phyloP scores from a whole-genome alignment of 805 yeast genomes.

The Yamadazyma laniorum region DNA sequence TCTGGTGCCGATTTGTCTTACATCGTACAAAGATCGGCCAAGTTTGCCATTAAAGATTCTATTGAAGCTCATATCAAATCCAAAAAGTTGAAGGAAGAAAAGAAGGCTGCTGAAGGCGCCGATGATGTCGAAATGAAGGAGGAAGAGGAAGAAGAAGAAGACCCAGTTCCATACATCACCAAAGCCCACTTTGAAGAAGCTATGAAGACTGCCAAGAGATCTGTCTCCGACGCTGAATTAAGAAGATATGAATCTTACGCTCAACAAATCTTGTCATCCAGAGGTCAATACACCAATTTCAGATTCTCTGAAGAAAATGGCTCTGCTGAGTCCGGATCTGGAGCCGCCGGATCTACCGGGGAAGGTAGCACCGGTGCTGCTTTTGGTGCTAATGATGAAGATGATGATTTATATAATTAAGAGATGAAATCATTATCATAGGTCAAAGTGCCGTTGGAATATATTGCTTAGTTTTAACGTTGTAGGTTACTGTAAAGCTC shows the following conservation, averaged over 20 bases:
- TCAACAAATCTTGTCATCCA: slow-evolving; percentile 91
- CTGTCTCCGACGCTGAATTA: slow-evolving; percentile 94
- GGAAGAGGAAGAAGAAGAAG: slow-evolving; percentile 57
- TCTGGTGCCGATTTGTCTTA: slow-evolving; percentile 98
- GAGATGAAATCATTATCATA: neutral
- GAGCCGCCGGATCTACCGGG: slow-evolving; percentile 24
- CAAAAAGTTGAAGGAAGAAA: slow-evolving; percentile 37
- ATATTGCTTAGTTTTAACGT: neutral
- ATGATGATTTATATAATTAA: slow-evolving; percentile 65
- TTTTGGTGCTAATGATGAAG: slow-evolving; percentile 51
- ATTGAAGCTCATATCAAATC: slow-evolving; percentile 68
- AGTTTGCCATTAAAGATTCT: slow-evolving; percentile 96
- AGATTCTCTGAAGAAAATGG: slow-evolving; percentile 60
- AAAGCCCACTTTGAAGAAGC: slow-evolving; percentile 97
- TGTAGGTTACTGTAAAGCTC: too few species aligned
- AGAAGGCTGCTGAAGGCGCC: slow-evolving; percentile 20
- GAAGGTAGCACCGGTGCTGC: slow-evolving; percentile 34
- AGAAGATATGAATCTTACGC: slow-evolving; percentile 99
- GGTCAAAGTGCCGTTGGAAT: neutral
- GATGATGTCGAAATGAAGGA: slow-evolving; percentile 52
- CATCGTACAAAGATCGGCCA: slow-evolving; percentile 98
- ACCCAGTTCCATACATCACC: slow-evolving; percentile 94
- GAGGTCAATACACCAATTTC: slow-evolving; percentile 92
- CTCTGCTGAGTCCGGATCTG: slow-evolving; percentile 17
- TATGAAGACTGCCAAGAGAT: slow-evolving; percentile 98